Evolutionary conservation across 2,329 filamentous ascomycete genomes (phyloP), one percentile per base, ranked within the genome.

Genomic region (Mollisiaceae sp.): DNA sequence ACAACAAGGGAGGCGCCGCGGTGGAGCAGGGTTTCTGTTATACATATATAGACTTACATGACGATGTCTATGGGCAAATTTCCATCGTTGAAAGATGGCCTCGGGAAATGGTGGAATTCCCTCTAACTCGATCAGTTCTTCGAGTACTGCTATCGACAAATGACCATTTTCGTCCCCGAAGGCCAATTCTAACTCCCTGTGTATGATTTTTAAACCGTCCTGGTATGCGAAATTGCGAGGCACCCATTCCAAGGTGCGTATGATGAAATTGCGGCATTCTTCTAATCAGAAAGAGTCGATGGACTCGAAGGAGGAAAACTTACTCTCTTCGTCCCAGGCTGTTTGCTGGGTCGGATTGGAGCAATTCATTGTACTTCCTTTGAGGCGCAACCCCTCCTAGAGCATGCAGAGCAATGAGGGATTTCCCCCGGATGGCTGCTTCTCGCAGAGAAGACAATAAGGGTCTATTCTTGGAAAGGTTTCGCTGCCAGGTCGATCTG

Each of bases 41-140:
- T 32, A 11, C 8, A 8, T 14, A n/a, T 24, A 15, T 27, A 39
- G 36, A 47, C 77, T 69, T 61, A 80, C 81, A 73, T 82, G 77
- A 77, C 80, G 77, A 24, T 76, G 78, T 71, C 81, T 75, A 65
- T 82, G 81, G 54, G 81, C 77, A 63, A 80, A 71, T 66, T 79
- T 79, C 81, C 81, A 82, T 22, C 81, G 76, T 67, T 82, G 80
- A 65, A 81, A 82, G 24, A 80, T 79, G 18, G 79, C 79, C 18
- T 80, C 79, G 41, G 79, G 77, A 60, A 82, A 81, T 54, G 82
- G 79, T 1, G 79, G 80, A 67, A 80, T 73, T 43, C 78, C 75
- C 68, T 82, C 80, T 39, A 82, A 74, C 68, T 82, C 81, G 41
- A 82, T 82, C 63, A 82, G 70, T 69, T 82, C 81, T 65, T 82